A percentile compares a stretch with the other conserved stretches of the same genome.
phyloP scores from a whole-genome alignment of 805 yeast genomes.

The Starmera dryadoides region DNA sequence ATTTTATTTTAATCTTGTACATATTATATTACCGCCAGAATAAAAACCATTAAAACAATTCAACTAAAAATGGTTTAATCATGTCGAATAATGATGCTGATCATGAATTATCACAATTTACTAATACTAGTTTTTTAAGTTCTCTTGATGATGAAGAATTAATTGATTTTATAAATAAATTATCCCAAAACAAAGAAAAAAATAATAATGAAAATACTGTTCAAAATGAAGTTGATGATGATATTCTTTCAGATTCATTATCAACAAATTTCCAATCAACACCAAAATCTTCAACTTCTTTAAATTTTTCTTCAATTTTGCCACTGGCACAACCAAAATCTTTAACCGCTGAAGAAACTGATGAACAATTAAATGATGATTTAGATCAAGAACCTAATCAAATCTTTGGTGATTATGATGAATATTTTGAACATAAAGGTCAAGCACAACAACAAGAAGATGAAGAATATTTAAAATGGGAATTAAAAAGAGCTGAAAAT shows the following conservation, averaged over 20 bases:
- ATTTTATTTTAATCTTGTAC: not conserved
- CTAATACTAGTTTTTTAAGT: constrained; percentile 12
- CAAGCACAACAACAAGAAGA: constrained; percentile 56
- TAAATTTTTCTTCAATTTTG: no score
- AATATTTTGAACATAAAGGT: constrained; percentile 57
- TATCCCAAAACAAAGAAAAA: constrained; percentile 21
- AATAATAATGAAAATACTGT: not conserved
- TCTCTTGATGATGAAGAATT: constrained; percentile 33
- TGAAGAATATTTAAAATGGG: constrained; percentile 42
- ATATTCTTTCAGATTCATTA: not conserved
- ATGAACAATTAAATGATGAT: not conserved
- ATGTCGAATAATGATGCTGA: no score
- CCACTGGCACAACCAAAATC: constrained; percentile 8
- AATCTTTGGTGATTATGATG: constrained; percentile 62
- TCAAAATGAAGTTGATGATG: not conserved
- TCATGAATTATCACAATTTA: no score
- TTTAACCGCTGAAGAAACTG: not conserved
- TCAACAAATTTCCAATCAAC: constrained; percentile 1
- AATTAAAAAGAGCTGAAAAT: constrained; percentile 23
- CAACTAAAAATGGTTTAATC: no score
- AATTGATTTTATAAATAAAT: constrained; percentile 25
- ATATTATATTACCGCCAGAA: no score
- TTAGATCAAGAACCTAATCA: constrained; percentile 14
- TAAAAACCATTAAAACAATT: no score
- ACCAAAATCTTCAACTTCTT: no score